Evolutionary conservation across 345 rosid species (phyloP).

Genomic region (Bruguiera sexangula): DNA sequence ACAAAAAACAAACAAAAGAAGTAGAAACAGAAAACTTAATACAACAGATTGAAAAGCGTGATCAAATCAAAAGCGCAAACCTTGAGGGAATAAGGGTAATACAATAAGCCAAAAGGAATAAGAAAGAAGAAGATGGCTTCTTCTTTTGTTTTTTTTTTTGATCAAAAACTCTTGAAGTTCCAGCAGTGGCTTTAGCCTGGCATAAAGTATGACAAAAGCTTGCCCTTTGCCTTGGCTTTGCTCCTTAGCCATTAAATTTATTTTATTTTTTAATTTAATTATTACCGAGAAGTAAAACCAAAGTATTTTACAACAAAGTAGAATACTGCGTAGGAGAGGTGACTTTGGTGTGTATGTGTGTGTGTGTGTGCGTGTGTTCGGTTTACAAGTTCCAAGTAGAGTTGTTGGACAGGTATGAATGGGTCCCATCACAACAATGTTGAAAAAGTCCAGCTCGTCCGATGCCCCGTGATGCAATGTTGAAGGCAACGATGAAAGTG

Average conservation of each 20-base stretch:
- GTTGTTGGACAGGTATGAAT: too few relatives aligned
- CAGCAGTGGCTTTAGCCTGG: background rate
- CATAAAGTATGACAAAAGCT: constrained; percentile 3
- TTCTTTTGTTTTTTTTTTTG: background rate
- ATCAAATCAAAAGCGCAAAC: background rate
- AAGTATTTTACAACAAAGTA: too few relatives aligned
- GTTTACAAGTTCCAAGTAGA: too few relatives aligned
- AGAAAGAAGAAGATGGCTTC: background rate
- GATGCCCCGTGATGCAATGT: too few relatives aligned
- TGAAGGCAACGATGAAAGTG: too few relatives aligned
- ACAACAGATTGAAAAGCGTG: background rate
- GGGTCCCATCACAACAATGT: too few relatives aligned
- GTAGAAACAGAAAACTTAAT: background rate
- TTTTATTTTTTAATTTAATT: background rate
- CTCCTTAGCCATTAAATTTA: background rate
- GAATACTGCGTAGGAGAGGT: too few relatives aligned
- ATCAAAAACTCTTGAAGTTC: constrained; percentile 6
- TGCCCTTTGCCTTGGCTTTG: background rate
- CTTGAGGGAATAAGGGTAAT: background rate
- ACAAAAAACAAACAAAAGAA: background rate
- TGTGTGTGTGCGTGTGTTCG: too few relatives aligned
- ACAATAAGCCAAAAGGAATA: background rate
- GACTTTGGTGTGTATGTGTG: too few relatives aligned
- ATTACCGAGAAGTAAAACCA: too few relatives aligned
- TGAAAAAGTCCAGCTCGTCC: too few relatives aligned